These are phyloP conservation scores for Diacronema lutheri DNA, from an alignment of 78 protist genomes.

Conservation along the genomic window DNA sequence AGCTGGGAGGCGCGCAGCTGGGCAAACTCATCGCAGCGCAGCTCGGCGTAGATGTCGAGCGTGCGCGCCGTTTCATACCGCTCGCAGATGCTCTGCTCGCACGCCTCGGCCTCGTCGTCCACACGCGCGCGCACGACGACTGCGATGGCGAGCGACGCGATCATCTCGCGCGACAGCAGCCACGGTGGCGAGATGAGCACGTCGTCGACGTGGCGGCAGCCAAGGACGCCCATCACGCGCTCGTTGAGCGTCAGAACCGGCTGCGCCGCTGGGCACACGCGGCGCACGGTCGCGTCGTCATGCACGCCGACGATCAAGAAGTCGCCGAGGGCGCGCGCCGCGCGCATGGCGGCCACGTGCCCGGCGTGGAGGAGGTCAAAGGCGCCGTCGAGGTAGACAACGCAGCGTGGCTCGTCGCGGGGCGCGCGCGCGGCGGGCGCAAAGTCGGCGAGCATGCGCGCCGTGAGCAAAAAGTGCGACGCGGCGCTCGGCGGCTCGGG, in stretches of 20 bases:
- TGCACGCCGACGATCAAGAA: conserved; percentile 90
- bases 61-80: too few species aligned
- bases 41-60: background rate
- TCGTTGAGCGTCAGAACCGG: conserved; percentile 93
- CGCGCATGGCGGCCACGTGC: conserved; percentile 33
- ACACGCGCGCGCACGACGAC: conserved; percentile 72
- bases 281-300: conserved; percentile 45
- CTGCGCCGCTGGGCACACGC: background rate
- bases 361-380: conserved; percentile 86
- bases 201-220: conserved; percentile 82
- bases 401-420: conserved; percentile 53
- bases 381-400: conserved; percentile 93
- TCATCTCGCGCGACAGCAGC: conserved; percentile 63
- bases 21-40: background rate
- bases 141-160: conserved; percentile 55
- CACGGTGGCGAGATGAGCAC: conserved; percentile 89
- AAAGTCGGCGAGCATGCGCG: conserved; percentile 66
- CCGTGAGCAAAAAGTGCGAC: conserved; percentile 61
- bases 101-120: background rate
- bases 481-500: too few species aligned
- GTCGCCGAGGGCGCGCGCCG: conserved; percentile 80
- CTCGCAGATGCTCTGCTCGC: too few species aligned
- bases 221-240: conserved; percentile 82
- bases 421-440: background rate
- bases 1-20: background rate